Conservation (phyloP, 495 filamentous ascomycete species). For the Hypoxylon fuscum region DNA sequence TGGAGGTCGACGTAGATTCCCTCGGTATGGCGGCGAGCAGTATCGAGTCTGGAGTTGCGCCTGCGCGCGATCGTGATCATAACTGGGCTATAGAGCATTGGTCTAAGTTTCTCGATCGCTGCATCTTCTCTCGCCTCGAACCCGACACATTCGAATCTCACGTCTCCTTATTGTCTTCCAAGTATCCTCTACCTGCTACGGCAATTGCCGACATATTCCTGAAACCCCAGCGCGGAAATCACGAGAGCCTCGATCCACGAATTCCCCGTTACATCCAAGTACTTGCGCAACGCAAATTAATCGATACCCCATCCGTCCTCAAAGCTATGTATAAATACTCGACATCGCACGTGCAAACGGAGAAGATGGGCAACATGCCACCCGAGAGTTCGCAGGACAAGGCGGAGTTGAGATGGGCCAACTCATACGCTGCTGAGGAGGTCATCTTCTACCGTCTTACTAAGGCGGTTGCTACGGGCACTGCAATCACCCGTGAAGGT, state of each 20-base stretch:
- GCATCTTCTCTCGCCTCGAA: conserved; percentile 57
- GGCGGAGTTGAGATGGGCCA: conserved; percentile 54
- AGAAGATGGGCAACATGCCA: conserved; percentile 38
- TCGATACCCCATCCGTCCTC: conserved; percentile 67
- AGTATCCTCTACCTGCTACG: conserved; percentile 54
- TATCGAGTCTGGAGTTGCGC: not conserved
- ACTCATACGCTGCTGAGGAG: conserved; percentile 58
- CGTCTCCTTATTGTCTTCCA: conserved; percentile 49
- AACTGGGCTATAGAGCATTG: too few species aligned
- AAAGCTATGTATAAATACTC: conserved; percentile 68
- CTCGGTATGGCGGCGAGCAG: conserved; percentile 5
- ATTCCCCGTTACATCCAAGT: conserved; percentile 70
- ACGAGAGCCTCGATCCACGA: conserved; percentile 68
- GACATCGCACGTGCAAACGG: conserved; percentile 50
- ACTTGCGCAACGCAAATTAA: conserved; percentile 61
- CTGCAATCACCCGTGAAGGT: conserved; percentile 43
- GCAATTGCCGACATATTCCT: conserved; percentile 69
- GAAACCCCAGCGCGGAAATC: conserved; percentile 58
- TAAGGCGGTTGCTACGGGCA: conserved; percentile 52
- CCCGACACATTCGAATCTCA: conserved; percentile 56
- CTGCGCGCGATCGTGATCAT: conserved; percentile 12
- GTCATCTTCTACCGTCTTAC: conserved; percentile 62
- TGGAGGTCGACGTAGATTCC: conserved; percentile 41
- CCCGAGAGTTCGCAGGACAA: conserved; percentile 21
- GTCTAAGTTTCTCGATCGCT: conserved; percentile 56